Conservation (phyloP, 2,329 filamentous ascomycete genomes). For the Penicillium oxalicum region DNA sequence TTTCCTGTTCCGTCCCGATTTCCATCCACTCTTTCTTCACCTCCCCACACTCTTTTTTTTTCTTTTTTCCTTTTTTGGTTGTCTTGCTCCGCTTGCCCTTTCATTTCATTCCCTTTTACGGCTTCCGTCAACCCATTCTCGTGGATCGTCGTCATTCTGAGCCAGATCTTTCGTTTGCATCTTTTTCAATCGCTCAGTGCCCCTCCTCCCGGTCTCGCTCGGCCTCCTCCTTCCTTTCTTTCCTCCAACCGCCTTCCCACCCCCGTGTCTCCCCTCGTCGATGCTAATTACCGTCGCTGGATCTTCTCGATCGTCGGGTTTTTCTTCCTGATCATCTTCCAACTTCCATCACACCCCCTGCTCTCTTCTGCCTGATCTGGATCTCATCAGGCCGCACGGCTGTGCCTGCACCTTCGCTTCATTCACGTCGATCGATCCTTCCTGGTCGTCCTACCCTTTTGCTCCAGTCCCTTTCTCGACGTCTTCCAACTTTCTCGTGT, state of each 20-base stretch:
- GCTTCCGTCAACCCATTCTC: no score
- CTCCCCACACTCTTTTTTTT: slow-evolving; percentile 10
- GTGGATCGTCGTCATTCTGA: no score
- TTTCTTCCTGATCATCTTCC: no score
- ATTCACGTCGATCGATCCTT: slow-evolving; percentile 10
- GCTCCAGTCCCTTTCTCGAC: no score
- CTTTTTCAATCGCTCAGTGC: not conserved
- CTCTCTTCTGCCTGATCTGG: slow-evolving; percentile 16
- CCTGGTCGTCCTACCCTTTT: not conserved
- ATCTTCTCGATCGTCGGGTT: no score
- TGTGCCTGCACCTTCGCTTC: slow-evolving; percentile 21
- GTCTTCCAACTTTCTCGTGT: no score
- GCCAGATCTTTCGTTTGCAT: no score
- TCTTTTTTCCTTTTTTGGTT: slow-evolving; percentile 1
- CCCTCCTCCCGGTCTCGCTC: not conserved
- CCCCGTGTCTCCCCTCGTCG: no score
- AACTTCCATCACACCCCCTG: no score
- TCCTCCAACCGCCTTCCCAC: not conserved
- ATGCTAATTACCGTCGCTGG: no score
- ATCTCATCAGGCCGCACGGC: slow-evolving; percentile 18
- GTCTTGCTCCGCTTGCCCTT: slow-evolving; percentile 3
- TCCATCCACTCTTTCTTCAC: slow-evolving; percentile 13
- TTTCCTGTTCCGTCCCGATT: slow-evolving; percentile 8
- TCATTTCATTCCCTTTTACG: no score
- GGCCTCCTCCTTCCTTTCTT: no score